Conservation (phyloP, 169 alveolate genomes). For the Cyclospora cayetanensis region DNA sequence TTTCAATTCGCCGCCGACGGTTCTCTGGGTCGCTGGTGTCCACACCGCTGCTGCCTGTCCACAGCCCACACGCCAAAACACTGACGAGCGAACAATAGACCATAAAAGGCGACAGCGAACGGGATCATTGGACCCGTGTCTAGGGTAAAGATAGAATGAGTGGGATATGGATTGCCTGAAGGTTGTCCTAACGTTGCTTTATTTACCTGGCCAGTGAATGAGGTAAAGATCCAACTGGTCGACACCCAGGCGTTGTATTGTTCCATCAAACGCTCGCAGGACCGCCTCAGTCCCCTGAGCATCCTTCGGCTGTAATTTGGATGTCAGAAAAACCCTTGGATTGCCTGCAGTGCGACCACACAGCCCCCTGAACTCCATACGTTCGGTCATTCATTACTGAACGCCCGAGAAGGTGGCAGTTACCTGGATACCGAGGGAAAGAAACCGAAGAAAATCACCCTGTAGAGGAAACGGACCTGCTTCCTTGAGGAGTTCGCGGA, state of each 20-base stretch:
- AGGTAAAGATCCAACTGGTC: conserved; percentile 66
- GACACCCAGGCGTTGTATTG: conserved; percentile 59
- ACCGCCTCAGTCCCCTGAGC: conserved; percentile 64
- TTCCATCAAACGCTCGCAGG: conserved; percentile 19
- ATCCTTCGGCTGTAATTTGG: conserved; percentile 58
- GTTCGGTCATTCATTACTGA: too few relatives aligned
- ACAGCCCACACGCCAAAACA: too few relatives aligned
- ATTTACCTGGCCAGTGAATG: conserved; percentile 71
- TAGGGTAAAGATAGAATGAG: too few relatives aligned
- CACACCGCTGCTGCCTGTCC: conserved; percentile 67
- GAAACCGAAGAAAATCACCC: too few relatives aligned
- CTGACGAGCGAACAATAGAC: too few relatives aligned
- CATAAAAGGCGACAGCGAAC: too few relatives aligned
- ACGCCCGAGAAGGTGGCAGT: too few relatives aligned
- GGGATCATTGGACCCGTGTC: too few relatives aligned
- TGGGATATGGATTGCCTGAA: background rate
- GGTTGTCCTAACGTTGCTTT: background rate
- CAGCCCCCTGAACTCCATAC: too few relatives aligned
- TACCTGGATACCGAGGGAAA: too few relatives aligned
- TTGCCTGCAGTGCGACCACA: conserved; percentile 60
- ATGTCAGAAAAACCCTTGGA: conserved; percentile 47
- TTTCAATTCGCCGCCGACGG: conserved; percentile 67
- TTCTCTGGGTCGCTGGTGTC: conserved; percentile 23
- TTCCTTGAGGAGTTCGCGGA: conserved; percentile 48
- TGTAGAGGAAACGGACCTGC: conserved; percentile 20